Evolutionary conservation across 495 filamentous ascomycete genomes (phyloP), one percentile per base, ranked within the genome.

Genomic region (Cudoniella acicularis): DNA sequence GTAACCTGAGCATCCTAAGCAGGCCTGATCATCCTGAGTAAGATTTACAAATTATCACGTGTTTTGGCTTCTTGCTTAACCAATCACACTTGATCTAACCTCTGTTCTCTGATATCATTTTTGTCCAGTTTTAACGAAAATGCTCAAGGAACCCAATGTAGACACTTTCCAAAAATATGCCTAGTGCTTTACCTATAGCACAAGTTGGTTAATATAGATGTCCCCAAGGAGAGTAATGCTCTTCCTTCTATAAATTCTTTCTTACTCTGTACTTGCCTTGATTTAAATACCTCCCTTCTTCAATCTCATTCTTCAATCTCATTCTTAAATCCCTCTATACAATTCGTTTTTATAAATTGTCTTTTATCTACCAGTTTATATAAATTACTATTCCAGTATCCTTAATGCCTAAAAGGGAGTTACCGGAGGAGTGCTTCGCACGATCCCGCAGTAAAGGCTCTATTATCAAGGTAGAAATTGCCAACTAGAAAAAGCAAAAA

Each of bases 131-230:
- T 24, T 50, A 21, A 50, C 10, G 48, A 50, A 10, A 17, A 50
- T 50, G 48, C 48, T 50, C 48, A 50, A 50, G 48, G 48, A 50
- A 21, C 48, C 48, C 20, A 46, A 46, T 49, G 57, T 51, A 41
- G 36, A 51, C 20, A 20, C 25, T 26, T 57, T 49, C 60, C 54
- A 20, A 24, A 57, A 17, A 46, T 22, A 25, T 21, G 52, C 49
- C 36, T 40, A 30, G 13, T 62, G 21, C 40, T 62, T 36, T 62
- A 17, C 47, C 11, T 62, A 57, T 23, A 18, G 51, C 13, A 11
- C 41, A 25, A 57, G 51, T 46, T 56, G 53, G 36, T 48, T 3
- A 51, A 54, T 26, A 1, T 62, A 23, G 47, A 62, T 50, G 45
- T 30, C 21, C 43, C 47, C 6, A 45, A 58, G 22, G 22, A 49